Conservation (phyloP, 2,329 filamentous ascomycete species). For the Diaporthe caulivora region DNA sequence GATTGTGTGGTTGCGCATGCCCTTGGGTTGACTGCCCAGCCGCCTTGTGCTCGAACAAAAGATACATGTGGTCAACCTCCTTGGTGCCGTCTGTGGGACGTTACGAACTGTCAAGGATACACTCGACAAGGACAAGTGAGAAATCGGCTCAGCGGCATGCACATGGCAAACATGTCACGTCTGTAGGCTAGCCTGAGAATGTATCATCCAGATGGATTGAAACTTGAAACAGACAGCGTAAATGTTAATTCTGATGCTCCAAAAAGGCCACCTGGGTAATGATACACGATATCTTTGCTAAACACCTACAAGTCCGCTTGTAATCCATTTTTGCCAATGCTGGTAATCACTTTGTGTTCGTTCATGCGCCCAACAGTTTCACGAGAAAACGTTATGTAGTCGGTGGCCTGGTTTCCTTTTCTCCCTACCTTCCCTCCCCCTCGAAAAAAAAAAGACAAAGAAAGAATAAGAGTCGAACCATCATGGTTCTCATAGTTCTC, state of each 20-base stretch:
- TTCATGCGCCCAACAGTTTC: neutral
- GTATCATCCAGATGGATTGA: neutral
- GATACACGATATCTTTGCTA: conserved; percentile 30
- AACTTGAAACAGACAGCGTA: neutral
- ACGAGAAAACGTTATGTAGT: neutral
- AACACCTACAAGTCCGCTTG: conserved; percentile 23
- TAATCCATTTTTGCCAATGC: conserved; percentile 25
- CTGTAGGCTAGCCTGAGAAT: too few species aligned
- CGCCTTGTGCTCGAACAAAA: too few species aligned
- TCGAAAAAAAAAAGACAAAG: too few species aligned
- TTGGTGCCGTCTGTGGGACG: too few species aligned
- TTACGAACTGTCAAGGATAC: too few species aligned
- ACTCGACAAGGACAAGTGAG: neutral
- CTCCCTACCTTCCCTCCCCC: too few species aligned
- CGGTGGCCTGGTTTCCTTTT: neutral
- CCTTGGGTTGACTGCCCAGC: neutral
- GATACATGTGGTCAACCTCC: too few species aligned
- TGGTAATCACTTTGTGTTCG: neutral
- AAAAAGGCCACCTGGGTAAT: conserved; percentile 29
- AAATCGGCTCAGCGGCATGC: too few species aligned
- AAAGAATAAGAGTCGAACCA: neutral
- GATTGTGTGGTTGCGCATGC: neutral
- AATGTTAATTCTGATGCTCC: conserved; percentile 35
- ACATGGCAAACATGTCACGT: too few species aligned
- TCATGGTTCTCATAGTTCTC: neutral